These are phyloP conservation scores for Calonectria henricotiae DNA, from an alignment of 2,329 filamentous ascomycete species.

Conservation along the genomic window DNA sequence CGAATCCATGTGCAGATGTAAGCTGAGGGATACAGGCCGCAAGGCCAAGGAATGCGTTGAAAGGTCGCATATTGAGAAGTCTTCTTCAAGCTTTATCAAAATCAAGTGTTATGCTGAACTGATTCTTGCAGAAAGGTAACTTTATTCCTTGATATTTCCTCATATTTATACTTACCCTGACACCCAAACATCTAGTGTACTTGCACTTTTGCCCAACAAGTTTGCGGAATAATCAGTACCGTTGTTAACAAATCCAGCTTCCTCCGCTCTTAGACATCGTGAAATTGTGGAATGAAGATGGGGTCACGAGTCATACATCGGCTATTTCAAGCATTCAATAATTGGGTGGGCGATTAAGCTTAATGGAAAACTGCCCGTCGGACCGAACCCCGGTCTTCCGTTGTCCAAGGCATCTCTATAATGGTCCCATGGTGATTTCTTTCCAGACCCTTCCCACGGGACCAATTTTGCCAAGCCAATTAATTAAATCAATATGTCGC, in stretches of 20 bases:
- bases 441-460: background rate
- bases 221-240: background rate
- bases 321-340: too few relatives aligned
- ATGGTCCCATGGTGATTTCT: background rate
- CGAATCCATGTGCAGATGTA: constrained; percentile 41
- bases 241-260: background rate
- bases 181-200: background rate
- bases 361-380: constrained; percentile 17
- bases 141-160: background rate
- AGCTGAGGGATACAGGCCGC: constrained; percentile 30
- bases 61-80: background rate
- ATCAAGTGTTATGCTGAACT: background rate
- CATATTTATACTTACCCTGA: background rate
- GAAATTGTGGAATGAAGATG: background rate
- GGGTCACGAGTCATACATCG: too few relatives aligned
- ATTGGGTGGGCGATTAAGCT: constrained; percentile 2
- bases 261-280: background rate
- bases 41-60: constrained; percentile 32
- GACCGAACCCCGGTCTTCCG: constrained; percentile 5
- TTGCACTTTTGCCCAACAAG: background rate
- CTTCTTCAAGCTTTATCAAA: background rate
- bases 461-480: background rate
- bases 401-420: background rate
- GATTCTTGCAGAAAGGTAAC: background rate
- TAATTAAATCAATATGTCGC: background rate